Percentiles rank a stretch among this genome's conserved stretches.
phyloP scores from a whole-genome alignment of 2,329 filamentous ascomycete species.

The Lithohypha guttulata region DNA sequence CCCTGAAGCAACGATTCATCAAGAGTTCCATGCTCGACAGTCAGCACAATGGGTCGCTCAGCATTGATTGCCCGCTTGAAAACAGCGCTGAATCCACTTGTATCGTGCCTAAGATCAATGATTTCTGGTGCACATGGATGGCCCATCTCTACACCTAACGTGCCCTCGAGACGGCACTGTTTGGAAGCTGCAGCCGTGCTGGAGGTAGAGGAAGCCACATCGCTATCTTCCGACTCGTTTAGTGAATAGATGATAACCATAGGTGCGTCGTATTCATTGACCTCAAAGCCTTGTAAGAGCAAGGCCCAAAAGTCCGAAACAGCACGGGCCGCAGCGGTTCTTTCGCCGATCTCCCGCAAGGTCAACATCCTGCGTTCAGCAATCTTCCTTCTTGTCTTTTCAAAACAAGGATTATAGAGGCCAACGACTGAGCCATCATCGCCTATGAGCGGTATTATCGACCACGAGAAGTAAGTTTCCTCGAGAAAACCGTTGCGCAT shows the following conservation, averaged over 20 bases:
- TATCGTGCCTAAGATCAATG: conserved; percentile 59
- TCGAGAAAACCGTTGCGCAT: conserved; percentile 56
- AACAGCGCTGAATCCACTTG: conserved; percentile 63
- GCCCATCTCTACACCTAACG: conserved; percentile 54
- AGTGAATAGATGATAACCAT: conserved; percentile 70
- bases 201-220: conserved; percentile 60
- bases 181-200: conserved; percentile 52
- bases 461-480: conserved; percentile 73
- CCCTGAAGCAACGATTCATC: conserved; percentile 54
- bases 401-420: conserved; percentile 69
- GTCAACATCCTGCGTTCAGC: conserved; percentile 72
- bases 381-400: conserved; percentile 68
- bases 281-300: conserved; percentile 57
- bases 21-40: conserved; percentile 55
- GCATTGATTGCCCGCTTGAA: conserved; percentile 66
- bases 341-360: conserved; percentile 65
- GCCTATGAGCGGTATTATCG: conserved; percentile 64
- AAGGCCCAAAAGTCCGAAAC: conserved; percentile 64
- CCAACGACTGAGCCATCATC: conserved; percentile 63
- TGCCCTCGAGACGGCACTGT: conserved; percentile 59
- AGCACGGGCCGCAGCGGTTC: conserved; percentile 60
- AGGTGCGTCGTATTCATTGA: conserved; percentile 65
- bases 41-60: conserved; percentile 56
- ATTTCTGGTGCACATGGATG: conserved; percentile 51
- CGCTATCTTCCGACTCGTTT: conserved; percentile 55